phyloP scores from a whole-genome alignment of 352 stramenopile species.

The Pythium aquatile region DNA sequence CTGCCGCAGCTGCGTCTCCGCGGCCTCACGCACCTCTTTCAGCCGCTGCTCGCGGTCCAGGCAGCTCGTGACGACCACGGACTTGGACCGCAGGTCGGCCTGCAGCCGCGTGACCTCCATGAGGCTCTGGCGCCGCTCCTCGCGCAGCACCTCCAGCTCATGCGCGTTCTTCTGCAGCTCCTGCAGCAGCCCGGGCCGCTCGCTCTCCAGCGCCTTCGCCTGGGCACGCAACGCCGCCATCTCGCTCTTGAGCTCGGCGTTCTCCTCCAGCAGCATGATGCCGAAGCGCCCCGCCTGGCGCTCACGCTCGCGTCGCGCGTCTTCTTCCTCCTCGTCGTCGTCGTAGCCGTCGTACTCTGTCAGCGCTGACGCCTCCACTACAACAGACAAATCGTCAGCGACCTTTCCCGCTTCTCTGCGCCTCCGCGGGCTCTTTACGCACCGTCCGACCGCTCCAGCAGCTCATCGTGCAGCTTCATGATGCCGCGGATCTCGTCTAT shows the following conservation, averaged over 20 bases:
- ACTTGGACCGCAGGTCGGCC: slow-evolving; percentile 58
- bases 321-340: slow-evolving; percentile 33
- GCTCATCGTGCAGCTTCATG: background rate
- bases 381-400: background rate
- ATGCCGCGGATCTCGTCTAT: background rate
- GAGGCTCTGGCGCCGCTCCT: slow-evolving; percentile 43
- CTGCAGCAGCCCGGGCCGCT: slow-evolving; percentile 41
- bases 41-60: slow-evolving; percentile 52
- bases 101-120: slow-evolving; percentile 57
- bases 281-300: slow-evolving; percentile 66
- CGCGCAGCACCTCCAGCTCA: slow-evolving; percentile 40
- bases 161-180: slow-evolving; percentile 39
- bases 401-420: background rate
- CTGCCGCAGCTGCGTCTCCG: slow-evolving; percentile 28
- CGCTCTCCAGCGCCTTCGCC: slow-evolving; percentile 48
- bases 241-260: slow-evolving; percentile 63
- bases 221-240: slow-evolving; percentile 57
- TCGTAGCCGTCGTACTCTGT: slow-evolving; percentile 4
- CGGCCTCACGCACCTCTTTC: slow-evolving; percentile 34
- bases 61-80: slow-evolving; percentile 49
- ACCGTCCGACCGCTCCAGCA: background rate
- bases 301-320: slow-evolving; percentile 59
- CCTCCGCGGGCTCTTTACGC: background rate
- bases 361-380: slow-evolving; percentile 6
- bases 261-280: slow-evolving; percentile 73